Evolutionary conservation across 352 stramenopile species (phyloP), one percentile per base, ranked within the genome.

Genomic region (Globisporangium splendens): DNA sequence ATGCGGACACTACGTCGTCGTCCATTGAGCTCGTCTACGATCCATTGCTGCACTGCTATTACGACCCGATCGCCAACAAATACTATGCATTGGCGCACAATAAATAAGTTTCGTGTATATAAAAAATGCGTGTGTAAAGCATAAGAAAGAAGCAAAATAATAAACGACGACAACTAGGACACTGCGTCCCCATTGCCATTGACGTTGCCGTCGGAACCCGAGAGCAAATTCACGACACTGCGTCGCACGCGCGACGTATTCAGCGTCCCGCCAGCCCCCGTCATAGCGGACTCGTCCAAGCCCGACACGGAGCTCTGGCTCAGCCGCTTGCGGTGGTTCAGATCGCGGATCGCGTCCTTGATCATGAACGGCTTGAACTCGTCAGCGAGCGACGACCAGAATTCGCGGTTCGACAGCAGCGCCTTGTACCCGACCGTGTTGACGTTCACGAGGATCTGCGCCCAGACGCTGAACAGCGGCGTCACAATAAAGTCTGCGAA

Each of bases 401-500:
- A 95, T 51, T 95, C 86, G 42, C 86, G 83, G 56, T 95, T 95
- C 12, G 66, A 53, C 17, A 90, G 70, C 31, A 95, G 68, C 3
- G 72, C 79, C 56, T 82, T 79, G 62, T 93, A 93, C 7, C 77
- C 74, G 3, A 68, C 76, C 1, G 65, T 22, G 55, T 93, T 90
- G 6, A 96, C 61, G 44, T 86, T 86, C 21, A 65, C 60, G 8
- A 91, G 62, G 54, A 96, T 94, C 55, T 96, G 85, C 5, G 81
- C 77, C 86, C 86, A 96, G 21, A 94, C 70, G 46, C 79, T 86
- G 66, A 96, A 96, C 6, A 95, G 68, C 24, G 91, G 91, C 8
- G 79, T 66, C 10, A 97, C 91, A 48, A 98, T 95, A 50, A 97
- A 98, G 62, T 98, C 91, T 2, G 97, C 93, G 65, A 98, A 98